These are phyloP conservation scores for Begonia peltatifolia DNA, from an alignment of 306 rosid genomes.

Conservation along the genomic window DNA sequence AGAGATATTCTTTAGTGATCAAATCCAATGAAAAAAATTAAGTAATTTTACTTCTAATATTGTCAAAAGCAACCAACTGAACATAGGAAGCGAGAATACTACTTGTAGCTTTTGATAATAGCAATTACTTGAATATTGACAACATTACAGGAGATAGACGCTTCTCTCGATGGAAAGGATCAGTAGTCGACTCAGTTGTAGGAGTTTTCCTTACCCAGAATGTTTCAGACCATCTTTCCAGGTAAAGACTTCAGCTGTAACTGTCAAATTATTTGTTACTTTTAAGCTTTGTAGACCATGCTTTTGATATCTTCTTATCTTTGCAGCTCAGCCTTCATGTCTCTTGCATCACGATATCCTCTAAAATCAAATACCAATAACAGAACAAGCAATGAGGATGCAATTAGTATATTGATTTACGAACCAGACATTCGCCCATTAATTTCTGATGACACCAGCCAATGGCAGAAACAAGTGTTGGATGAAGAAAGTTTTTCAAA, in stretches of 20 bases:
- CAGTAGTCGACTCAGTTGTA: constrained; percentile 35
- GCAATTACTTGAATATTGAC: background rate
- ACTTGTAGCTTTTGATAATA: no score
- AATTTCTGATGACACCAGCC: background rate
- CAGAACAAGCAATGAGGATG: constrained; percentile 4
- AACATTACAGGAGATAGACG: constrained; percentile 27
- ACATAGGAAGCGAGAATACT: no score
- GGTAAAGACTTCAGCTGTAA: constrained; percentile 17
- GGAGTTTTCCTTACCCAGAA: constrained; percentile 52
- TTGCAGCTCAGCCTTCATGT: constrained; percentile 52
- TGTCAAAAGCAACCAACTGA: no score
- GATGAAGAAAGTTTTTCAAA: background rate
- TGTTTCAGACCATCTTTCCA: constrained; percentile 41
- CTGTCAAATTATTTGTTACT: background rate
- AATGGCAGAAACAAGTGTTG: constrained; percentile 8
- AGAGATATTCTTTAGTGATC: no score
- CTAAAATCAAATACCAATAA: background rate
- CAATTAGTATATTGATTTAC: background rate
- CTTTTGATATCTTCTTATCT: background rate
- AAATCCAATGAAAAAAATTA: no score
- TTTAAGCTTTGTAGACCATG: background rate
- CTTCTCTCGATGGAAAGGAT: constrained; percentile 38
- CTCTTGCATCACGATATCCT: constrained; percentile 47
- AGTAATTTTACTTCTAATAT: no score
- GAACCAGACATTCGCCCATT: background rate